Conservation (phyloP, 192 early-diverging fungal genomes). For the Mortierella alpina region DNA sequence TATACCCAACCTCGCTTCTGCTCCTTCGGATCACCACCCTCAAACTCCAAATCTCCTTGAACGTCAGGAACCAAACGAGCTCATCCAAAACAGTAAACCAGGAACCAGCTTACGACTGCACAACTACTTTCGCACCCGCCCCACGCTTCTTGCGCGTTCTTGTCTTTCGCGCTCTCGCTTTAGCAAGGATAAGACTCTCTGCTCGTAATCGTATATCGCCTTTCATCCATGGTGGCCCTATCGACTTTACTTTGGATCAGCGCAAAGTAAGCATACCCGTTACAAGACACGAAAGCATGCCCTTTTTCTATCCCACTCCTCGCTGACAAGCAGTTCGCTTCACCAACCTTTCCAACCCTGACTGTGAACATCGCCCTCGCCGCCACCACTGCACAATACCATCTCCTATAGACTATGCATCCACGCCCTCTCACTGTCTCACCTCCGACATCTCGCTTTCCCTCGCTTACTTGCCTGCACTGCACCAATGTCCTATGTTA, state of each 20-base stretch:
- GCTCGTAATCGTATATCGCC: background rate
- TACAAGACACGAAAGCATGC: background rate
- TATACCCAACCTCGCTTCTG: background rate
- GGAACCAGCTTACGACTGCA: background rate
- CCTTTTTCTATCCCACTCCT: background rate
- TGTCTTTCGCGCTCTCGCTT: background rate
- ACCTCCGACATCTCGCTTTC: too few species aligned
- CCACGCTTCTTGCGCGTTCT: background rate
- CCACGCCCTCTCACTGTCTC: too few species aligned
- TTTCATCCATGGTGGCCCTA: constrained; percentile 18
- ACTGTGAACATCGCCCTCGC: too few species aligned
- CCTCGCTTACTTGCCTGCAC: too few species aligned
- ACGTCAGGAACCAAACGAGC: background rate
- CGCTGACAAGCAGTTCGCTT: background rate
- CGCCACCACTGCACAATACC: too few species aligned
- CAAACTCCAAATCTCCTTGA: constrained; percentile 5
- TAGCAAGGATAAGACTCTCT: background rate
- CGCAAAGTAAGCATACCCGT: constrained; percentile 13
- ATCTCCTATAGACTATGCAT: too few species aligned
- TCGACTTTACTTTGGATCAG: constrained; percentile 30
- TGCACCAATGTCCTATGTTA: too few species aligned
- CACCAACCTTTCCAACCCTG: background rate
- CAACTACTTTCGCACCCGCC: background rate
- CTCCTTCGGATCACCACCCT: background rate
- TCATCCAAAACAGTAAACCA: too few species aligned